Evolutionary conservation across 2,329 filamentous ascomycete genomes (phyloP).

Genomic region (Magnaporthiopsis incrustans): DNA sequence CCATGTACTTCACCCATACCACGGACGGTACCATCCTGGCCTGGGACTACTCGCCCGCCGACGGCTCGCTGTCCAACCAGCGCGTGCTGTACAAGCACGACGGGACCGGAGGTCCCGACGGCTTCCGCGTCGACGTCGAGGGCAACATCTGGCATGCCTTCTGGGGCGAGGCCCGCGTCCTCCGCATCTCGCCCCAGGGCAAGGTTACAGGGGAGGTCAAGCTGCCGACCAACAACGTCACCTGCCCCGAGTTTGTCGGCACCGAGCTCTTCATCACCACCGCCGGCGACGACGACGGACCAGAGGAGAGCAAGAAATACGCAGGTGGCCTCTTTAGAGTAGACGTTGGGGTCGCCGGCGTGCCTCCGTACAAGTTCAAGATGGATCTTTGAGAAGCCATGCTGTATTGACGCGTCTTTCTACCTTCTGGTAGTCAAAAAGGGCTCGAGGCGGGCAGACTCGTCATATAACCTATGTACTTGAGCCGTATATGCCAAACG

Average conservation of each 20-base stretch:
- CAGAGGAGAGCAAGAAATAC: slow-evolving; percentile 53
- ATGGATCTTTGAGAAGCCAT: slow-evolving; percentile 19
- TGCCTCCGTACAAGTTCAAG: slow-evolving; percentile 57
- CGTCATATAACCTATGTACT: background rate
- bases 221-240: slow-evolving; percentile 71
- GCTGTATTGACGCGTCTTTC: background rate
- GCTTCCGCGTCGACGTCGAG: slow-evolving; percentile 74
- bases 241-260: slow-evolving; percentile 74
- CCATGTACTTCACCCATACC: slow-evolving; percentile 78
- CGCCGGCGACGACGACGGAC: slow-evolving; percentile 57
- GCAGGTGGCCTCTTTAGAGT: slow-evolving; percentile 69
- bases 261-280: slow-evolving; percentile 71
- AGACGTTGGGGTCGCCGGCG: slow-evolving; percentile 64
- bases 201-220: slow-evolving; percentile 65
- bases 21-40: slow-evolving; percentile 61
- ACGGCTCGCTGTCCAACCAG: slow-evolving; percentile 58
- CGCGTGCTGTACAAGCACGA: slow-evolving; percentile 66
- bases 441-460: background rate
- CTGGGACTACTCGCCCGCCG: slow-evolving; percentile 63
- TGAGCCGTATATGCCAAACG: background rate
- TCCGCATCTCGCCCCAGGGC: slow-evolving; percentile 62
- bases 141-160: slow-evolving; percentile 85
- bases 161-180: slow-evolving; percentile 69
- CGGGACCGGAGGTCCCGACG: slow-evolving; percentile 65
- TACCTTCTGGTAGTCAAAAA: background rate